Evolutionary conservation across 805 yeast genomes (phyloP).

Genomic region (Teunomyces cretensis): DNA sequence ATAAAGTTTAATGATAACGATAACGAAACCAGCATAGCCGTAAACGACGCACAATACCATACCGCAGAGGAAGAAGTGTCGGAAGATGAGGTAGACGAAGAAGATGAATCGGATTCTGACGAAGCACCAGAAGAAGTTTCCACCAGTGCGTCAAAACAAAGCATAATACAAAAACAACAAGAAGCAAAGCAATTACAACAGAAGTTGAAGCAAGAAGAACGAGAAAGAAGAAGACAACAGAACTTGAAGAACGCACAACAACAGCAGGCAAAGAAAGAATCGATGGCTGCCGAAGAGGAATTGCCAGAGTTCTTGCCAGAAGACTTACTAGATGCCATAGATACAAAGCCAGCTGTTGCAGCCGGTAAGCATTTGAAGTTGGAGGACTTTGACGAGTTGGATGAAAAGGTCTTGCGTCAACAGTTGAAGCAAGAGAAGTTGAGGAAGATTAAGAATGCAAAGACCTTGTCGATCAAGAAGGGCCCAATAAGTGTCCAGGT

Average conservation of each 20-base stretch:
- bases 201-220: slow-evolving; percentile 26
- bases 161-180: slow-evolving; percentile 24
- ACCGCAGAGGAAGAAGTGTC: slow-evolving; percentile 19
- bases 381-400: slow-evolving; percentile 33
- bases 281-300: slow-evolving; percentile 17
- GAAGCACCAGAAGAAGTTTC: slow-evolving; percentile 49
- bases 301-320: slow-evolving; percentile 45
- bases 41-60: slow-evolving; percentile 13
- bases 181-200: slow-evolving; percentile 21
- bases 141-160: slow-evolving; percentile 25
- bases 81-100: slow-evolving; percentile 12
- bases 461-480: slow-evolving; percentile 27
- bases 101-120: slow-evolving; percentile 22
- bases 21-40: slow-evolving; percentile 8
- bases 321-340: slow-evolving; percentile 30
- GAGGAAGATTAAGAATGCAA: slow-evolving; percentile 23
- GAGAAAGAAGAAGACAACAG: slow-evolving; percentile 36
- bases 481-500: slow-evolving; percentile 44
- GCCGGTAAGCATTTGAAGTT: slow-evolving; percentile 30
- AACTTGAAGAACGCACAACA: slow-evolving; percentile 35
- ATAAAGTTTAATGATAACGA: slow-evolving; percentile 35
- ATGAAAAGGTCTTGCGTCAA: slow-evolving; percentile 26
- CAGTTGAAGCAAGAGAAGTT: slow-evolving; percentile 34
- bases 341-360: slow-evolving; percentile 10
- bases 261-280: slow-evolving; percentile 28